Evolutionary conservation across 2,329 filamentous ascomycete genomes (phyloP).

Genomic region (Rutstroemia sp.): DNA sequence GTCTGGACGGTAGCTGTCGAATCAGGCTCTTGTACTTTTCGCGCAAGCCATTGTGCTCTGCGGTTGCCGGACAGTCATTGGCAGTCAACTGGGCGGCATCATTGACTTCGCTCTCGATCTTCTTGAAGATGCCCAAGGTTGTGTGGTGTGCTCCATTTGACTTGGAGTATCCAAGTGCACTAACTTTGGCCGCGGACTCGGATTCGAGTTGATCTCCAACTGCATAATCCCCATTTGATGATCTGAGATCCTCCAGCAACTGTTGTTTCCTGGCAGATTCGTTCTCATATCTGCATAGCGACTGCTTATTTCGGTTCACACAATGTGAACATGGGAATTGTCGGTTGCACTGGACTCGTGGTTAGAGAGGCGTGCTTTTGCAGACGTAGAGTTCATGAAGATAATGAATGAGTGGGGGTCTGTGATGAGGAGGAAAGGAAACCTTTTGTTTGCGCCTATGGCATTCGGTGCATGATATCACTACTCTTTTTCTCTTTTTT

Average conservation of each 20-base stretch:
- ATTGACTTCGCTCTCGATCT: constrained; percentile 41
- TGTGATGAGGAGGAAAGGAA: neutral
- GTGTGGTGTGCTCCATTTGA: constrained; percentile 40
- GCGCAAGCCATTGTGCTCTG: constrained; percentile 36
- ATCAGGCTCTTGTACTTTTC: constrained; percentile 53
- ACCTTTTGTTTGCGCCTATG: constrained; percentile 48
- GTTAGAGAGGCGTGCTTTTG: constrained; percentile 10
- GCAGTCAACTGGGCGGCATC: constrained; percentile 17
- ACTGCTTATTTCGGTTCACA: constrained; percentile 47
- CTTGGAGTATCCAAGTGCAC: constrained; percentile 45
- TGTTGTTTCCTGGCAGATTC: constrained; percentile 27
- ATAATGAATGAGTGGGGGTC: neutral
- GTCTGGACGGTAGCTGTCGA: constrained; percentile 47
- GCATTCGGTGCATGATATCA: constrained; percentile 58
- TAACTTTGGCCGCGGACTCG: constrained; percentile 24
- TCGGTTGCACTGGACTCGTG: constrained; percentile 44
- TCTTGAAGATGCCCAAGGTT: constrained; percentile 47
- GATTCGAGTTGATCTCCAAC: constrained; percentile 20
- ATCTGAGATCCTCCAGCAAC: constrained; percentile 21
- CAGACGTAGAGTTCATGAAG: neutral
- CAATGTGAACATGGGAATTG: constrained; percentile 54
- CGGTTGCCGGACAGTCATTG: constrained; percentile 17
- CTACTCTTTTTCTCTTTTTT: constrained; percentile 50
- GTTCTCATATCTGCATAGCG: constrained; percentile 49
- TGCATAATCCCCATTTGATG: constrained; percentile 13